These are phyloP conservation scores for Croton setiger DNA, from an alignment of 441 rosid genomes.

Conservation along the genomic window DNA sequence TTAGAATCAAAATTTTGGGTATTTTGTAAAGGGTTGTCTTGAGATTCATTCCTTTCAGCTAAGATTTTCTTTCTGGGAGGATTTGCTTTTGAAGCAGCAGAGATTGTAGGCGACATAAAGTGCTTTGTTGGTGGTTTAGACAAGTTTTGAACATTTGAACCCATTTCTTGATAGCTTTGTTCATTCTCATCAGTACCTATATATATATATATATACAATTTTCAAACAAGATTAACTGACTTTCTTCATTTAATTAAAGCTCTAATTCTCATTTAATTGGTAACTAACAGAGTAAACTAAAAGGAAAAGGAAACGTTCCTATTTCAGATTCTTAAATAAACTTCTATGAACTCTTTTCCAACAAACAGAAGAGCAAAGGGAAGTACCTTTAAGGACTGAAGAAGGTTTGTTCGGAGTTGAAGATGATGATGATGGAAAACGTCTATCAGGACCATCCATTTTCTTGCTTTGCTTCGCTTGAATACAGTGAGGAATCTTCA, in stretches of 20 bases:
- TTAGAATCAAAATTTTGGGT: slow-evolving; percentile 18
- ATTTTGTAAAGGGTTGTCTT: slow-evolving; percentile 19
- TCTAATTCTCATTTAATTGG: background rate
- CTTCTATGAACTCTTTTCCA: background rate
- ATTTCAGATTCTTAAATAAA: background rate
- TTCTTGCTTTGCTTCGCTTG: background rate
- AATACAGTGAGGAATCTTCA: background rate
- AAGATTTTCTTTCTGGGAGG: slow-evolving; percentile 37
- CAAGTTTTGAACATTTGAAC: slow-evolving; percentile 6
- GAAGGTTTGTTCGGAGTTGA: slow-evolving; percentile 13
- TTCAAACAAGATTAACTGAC: too few species aligned
- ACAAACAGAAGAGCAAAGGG: slow-evolving; percentile 1
- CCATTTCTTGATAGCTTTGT: slow-evolving; percentile 18
- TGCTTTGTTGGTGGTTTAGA: slow-evolving; percentile 23
- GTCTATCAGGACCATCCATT: slow-evolving; percentile 30
- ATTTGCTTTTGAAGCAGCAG: slow-evolving; percentile 36
- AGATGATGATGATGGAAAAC: slow-evolving; percentile 20
- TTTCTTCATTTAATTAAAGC: background rate
- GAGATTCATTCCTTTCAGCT: slow-evolving; percentile 33
- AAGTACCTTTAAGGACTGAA: slow-evolving; percentile 24
- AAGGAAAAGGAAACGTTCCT: background rate
- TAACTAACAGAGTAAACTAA: background rate
- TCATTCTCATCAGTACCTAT: slow-evolving; percentile 34
- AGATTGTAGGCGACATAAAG: slow-evolving; percentile 33
- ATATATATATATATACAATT: too few species aligned